These are phyloP conservation scores for Dioscorea cayenensis DNA, from an alignment of 116 monocot species.

Conservation along the genomic window DNA sequence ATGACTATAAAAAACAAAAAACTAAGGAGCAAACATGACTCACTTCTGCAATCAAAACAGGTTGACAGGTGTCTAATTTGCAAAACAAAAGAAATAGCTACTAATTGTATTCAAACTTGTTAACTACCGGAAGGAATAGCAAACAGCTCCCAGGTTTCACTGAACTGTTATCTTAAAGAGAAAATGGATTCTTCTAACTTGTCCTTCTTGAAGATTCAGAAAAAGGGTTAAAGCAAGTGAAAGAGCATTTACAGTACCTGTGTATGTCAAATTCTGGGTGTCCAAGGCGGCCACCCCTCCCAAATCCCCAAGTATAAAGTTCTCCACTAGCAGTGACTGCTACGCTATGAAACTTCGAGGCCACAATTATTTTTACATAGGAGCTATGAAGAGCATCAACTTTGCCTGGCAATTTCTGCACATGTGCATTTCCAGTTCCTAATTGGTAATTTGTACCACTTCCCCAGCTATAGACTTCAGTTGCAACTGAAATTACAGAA, in stretches of 20 bases:
- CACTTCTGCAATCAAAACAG: too few species aligned
- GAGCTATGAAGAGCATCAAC: slow-evolving; percentile 81
- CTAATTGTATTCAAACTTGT: not conserved
- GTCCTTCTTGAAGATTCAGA: not conserved
- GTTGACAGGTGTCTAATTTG: too few species aligned
- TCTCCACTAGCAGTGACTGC: slow-evolving; percentile 73
- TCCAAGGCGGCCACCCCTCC: slow-evolving; percentile 95
- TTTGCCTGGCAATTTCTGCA: slow-evolving; percentile 90
- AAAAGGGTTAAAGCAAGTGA: not conserved
- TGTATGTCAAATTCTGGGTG: slow-evolving; percentile 99
- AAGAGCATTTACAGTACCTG: slow-evolving; percentile 40
- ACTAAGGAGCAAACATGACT: too few species aligned
- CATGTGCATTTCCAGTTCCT: slow-evolving; percentile 97
- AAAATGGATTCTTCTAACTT: not conserved
- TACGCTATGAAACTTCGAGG: slow-evolving; percentile 92
- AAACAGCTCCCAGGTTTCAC: not conserved
- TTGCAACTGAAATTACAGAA: slow-evolving; percentile 53
- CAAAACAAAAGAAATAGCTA: not conserved
- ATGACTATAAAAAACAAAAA: not conserved
- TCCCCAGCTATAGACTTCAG: slow-evolving; percentile 96
- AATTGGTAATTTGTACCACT: slow-evolving; percentile 99
- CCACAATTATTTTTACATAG: slow-evolving; percentile 52
- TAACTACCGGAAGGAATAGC: too few species aligned
- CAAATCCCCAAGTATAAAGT: slow-evolving; percentile 98
- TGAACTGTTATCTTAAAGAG: not conserved